A percentile compares a stretch with the other conserved stretches of the same genome.
These are phyloP conservation scores for Diutina ranongensis DNA, from an alignment of 1,139 yeast genomes.

Conservation along the genomic window DNA sequence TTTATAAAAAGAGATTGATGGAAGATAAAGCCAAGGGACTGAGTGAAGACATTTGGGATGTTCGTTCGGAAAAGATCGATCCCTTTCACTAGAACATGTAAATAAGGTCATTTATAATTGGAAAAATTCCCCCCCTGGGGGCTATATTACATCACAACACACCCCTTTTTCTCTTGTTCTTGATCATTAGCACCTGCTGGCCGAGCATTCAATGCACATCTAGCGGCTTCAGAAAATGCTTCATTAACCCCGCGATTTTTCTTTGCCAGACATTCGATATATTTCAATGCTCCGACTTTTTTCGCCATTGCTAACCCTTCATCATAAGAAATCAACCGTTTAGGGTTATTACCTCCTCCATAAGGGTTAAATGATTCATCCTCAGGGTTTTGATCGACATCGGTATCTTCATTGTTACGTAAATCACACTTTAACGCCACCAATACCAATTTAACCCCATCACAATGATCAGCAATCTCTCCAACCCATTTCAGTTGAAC, in stretches of 20 bases:
- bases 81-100: background rate
- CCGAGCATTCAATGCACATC: constrained; percentile 87
- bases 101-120: background rate
- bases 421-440: constrained; percentile 94
- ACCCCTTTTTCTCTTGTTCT: constrained; percentile 32
- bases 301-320: constrained; percentile 84
- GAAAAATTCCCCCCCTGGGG: background rate
- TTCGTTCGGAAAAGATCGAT: constrained; percentile 17
- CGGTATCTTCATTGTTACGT: constrained; percentile 38
- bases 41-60: constrained; percentile 76
- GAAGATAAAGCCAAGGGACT: constrained; percentile 55
- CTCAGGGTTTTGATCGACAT: constrained; percentile 23
- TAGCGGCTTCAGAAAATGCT: constrained; percentile 93
- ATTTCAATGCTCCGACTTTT: constrained; percentile 72
- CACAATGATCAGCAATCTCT: constrained; percentile 93
- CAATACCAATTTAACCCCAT: constrained; percentile 84
- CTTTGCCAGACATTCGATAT: constrained; percentile 89
- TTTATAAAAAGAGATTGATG: constrained; percentile 51
- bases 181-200: constrained; percentile 63
- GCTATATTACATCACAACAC: constrained; percentile 24
- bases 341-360: constrained; percentile 27
- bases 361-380: constrained; percentile 29
- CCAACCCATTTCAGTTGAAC: constrained; percentile 92
- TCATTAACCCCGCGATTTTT: constrained; percentile 92
- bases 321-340: constrained; percentile 59